Evolutionary conservation across 2,329 filamentous ascomycete species (phyloP), one percentile per base, ranked within the genome.

Genomic region (Ascomycota sp.): DNA sequence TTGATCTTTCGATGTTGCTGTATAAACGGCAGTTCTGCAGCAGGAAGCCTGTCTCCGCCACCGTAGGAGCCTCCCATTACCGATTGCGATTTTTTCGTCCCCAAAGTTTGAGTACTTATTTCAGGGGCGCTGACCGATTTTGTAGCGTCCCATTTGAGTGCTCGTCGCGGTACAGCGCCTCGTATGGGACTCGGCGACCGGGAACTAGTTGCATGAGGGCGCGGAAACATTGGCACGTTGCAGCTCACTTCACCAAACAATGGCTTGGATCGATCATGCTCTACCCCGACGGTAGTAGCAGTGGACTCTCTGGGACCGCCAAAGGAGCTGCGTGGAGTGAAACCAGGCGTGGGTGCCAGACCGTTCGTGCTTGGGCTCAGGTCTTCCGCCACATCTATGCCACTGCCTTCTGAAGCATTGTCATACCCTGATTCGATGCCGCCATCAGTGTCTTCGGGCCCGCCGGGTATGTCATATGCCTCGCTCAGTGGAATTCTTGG

Each of bases 111-210:
- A 5, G 67, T 65, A 8, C 65, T 64, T 51, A 66, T 60, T 11
- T 64, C 62, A 3, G 70, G 69, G 2, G 68, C 65, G 43, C 67
- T 73, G 24, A 71, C 63, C 2, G 69, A 73, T 30, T 69, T 59
- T 9, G 56, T 52, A 2, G 56, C 48, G 20, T 73, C 68, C 15
- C 57, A 51, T 31, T 60, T 51, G 5, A 59, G 40, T 20, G 64
- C 41, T 39, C 61, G 57, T 34, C 55, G 48, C 21, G 69, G 67
- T 20, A 70, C 51, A 25, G 66, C 61, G 30, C 61, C 57, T 22
- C 75, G 68, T 19, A 79, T 53, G 2, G 78, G 77, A 38, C 77
- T 83, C 2, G 78, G 76, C 8, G 77, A 81, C 23, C 75, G 68
- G 28, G 76, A 74, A 38, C 67, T 74, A n/a, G 58, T 55, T 13